Evolutionary conservation across 768 basidiomycete genomes (phyloP), one percentile per base, ranked within the genome.

Genomic region (Phanerochaete sordida): DNA sequence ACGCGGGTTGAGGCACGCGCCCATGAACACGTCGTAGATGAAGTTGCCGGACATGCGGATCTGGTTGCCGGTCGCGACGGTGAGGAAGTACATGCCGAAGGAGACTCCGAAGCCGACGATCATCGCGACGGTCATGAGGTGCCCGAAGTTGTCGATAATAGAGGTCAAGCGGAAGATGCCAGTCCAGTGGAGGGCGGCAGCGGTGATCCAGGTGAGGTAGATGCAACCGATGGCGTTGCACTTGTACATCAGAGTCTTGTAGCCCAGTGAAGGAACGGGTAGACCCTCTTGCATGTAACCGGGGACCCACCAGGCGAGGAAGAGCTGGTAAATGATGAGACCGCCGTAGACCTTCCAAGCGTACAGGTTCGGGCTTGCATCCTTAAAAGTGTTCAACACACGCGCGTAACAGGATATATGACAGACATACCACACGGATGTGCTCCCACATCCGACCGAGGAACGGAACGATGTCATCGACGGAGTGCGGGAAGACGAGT

Each of bases 1-100:
- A 60, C 96, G 86, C 7, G 97, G 97, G 76, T 98, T 99, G 63
- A 99, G 79, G 55, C 83, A 83, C 43, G 95, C 94, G 47, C 96
- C 96, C 95, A 98, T 97, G 76, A 95, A 97, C 61, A 93, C 87
- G 66, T 97, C 95, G 70, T 98, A 99, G 67, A 95, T 81, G 74
- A 91, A 84, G 77, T 85, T 95, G 47, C 93, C 95, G n/a, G 90
- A 93, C 91, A 97, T 96, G 63, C 97, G 84, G 52, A 96, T 87
- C 62, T 88, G 84, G 66, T 87, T 87, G 2, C 91, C 90, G 37
- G 88, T 88, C 13, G 81, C 77, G 63, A 48, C 81, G 0, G 91
- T 87, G 58, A 86, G 75, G 61, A 93, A 81, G 72, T 98, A 96
- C 66, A 90, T 87, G 64, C 87, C 82, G 63, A 90, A 84, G 21